Percentiles rank a stretch among this genome's conserved stretches.
Evolutionary conservation across 805 yeast species (phyloP).

Genomic region (Ogataea populi-albae): DNA sequence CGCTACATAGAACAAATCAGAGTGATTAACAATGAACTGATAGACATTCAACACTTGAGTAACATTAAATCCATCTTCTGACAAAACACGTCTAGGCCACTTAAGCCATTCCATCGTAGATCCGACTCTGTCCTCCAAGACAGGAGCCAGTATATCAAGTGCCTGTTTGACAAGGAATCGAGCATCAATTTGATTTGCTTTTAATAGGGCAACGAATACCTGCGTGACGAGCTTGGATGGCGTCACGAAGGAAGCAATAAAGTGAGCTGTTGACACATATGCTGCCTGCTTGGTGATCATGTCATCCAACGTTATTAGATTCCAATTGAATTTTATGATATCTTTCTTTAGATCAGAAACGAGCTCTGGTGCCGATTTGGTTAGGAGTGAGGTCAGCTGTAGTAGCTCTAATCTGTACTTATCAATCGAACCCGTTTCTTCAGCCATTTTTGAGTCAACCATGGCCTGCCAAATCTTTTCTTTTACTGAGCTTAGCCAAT

Average conservation of each 20-base stretch:
- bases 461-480: slow-evolving; percentile 71
- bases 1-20: slow-evolving; percentile 78
- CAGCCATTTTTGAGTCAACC: slow-evolving; percentile 47
- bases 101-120: slow-evolving; percentile 73
- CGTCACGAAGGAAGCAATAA: slow-evolving; percentile 84
- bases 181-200: slow-evolving; percentile 84
- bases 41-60: slow-evolving; percentile 84
- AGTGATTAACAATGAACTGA: slow-evolving; percentile 82
- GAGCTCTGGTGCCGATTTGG: slow-evolving; percentile 61
- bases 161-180: slow-evolving; percentile 83
- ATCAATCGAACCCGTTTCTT: slow-evolving; percentile 69
- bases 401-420: slow-evolving; percentile 71
- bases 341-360: slow-evolving; percentile 70
- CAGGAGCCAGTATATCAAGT: slow-evolving; percentile 84
- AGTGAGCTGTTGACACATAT: slow-evolving; percentile 80
- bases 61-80: slow-evolving; percentile 86
- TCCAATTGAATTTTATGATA: slow-evolving; percentile 92
- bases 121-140: slow-evolving; percentile 68
- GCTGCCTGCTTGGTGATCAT: slow-evolving; percentile 88
- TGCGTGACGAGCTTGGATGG: slow-evolving; percentile 87
- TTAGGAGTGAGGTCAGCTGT: slow-evolving; percentile 74
- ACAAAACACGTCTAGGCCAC: slow-evolving; percentile 89
- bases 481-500: slow-evolving; percentile 66
- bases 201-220: slow-evolving; percentile 83
- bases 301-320: slow-evolving; percentile 85